Conservation (phyloP, 2,329 filamentous ascomycete species). For the Zymoseptoria tritici region DNA sequence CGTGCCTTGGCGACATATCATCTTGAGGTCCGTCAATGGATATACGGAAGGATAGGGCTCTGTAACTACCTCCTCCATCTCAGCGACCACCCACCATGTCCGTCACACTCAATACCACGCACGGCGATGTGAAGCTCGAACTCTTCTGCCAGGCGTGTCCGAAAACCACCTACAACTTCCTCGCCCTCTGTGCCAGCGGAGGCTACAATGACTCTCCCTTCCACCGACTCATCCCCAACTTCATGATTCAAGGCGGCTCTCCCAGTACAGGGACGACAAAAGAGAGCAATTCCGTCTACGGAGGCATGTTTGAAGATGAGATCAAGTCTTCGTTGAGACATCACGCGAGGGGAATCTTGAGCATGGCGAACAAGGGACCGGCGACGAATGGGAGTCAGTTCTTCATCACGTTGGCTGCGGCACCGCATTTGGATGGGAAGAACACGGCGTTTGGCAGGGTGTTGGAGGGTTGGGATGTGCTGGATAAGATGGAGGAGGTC, state of each 20-base stretch:
- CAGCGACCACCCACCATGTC: conserved; percentile 33
- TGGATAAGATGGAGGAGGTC: conserved; percentile 64
- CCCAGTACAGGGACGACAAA: conserved; percentile 37
- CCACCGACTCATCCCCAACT: conserved; percentile 70
- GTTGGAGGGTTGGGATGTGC: conserved; percentile 50
- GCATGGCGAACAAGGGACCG: conserved; percentile 92
- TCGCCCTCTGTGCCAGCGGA: conserved; percentile 72
- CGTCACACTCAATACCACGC: conserved; percentile 69
- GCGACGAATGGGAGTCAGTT: conserved; percentile 91
- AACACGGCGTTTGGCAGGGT: conserved; percentile 79
- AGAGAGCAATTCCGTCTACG: conserved; percentile 60
- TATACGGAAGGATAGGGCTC: not conserved
- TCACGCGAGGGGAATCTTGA: conserved; percentile 82
- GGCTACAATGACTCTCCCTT: conserved; percentile 71
- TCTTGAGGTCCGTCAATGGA: not conserved
- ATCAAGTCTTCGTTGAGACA: conserved; percentile 71
- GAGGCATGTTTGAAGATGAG: conserved; percentile 67
- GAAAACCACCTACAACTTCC: conserved; percentile 84
- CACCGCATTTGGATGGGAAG: conserved; percentile 72
- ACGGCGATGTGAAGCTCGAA: conserved; percentile 89
- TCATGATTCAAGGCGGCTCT: conserved; percentile 73
- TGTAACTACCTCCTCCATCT: not conserved
- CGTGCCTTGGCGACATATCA: not conserved
- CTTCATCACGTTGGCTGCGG: conserved; percentile 70
- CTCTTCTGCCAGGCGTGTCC: conserved; percentile 93